A percentile compares a stretch with the other conserved stretches of the same genome.
phyloP scores from a whole-genome alignment of 768 basidiomycete genomes.

The Suillus paluster region DNA sequence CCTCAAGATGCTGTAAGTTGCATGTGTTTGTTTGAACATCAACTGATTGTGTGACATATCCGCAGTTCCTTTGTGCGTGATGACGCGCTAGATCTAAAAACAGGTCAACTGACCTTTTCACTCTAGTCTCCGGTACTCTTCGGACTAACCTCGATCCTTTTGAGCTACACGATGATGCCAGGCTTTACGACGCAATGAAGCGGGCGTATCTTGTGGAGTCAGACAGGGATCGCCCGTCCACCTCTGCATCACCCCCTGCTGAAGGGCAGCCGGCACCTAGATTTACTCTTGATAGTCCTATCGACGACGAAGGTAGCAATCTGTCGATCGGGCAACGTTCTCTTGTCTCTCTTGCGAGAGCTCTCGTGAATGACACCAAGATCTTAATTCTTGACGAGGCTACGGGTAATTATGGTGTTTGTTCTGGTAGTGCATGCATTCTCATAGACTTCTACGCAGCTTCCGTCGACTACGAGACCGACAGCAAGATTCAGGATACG shows the following conservation, averaged over 20 bases:
- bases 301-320: slow-evolving; percentile 89
- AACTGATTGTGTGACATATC: not conserved
- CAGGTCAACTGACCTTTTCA: slow-evolving; percentile 12
- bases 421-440: not conserved
- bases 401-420: slow-evolving; percentile 50
- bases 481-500: slow-evolving; percentile 89
- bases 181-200: slow-evolving; percentile 85
- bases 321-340: slow-evolving; percentile 65
- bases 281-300: slow-evolving; percentile 81
- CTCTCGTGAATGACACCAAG: slow-evolving; percentile 83
- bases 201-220: slow-evolving; percentile 81
- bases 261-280: slow-evolving; percentile 47
- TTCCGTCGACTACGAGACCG: slow-evolving; percentile 90
- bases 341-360: slow-evolving; percentile 86
- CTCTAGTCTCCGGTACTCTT: slow-evolving; percentile 74
- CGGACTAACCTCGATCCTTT: slow-evolving; percentile 92
- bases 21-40: slow-evolving; percentile 19
- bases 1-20: slow-evolving; percentile 74
- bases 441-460: slow-evolving; percentile 42
- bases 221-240: slow-evolving; percentile 24
- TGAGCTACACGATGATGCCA: slow-evolving; percentile 74
- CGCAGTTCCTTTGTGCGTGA: slow-evolving; percentile 52
- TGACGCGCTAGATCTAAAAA: not conserved
- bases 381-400: slow-evolving; percentile 92
- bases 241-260: slow-evolving; percentile 34